Evolutionary conservation across 768 basidiomycete genomes (phyloP).

Genomic region (Mycena polygramma): DNA sequence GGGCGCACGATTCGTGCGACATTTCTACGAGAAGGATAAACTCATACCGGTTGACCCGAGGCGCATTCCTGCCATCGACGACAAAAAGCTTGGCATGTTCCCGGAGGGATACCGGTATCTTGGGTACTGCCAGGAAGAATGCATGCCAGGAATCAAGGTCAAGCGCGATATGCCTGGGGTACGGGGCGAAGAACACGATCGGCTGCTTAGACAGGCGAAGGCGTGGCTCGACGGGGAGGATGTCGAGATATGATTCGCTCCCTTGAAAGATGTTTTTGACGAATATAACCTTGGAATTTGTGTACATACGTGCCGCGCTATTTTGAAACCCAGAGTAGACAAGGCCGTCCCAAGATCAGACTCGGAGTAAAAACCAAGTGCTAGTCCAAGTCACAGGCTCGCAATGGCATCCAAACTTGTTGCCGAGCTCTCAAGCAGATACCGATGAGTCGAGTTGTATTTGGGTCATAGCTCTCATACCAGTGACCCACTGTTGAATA

Average conservation of each 20-base stretch:
- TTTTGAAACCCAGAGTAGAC: too few species aligned
- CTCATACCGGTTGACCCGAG: slow-evolving; percentile 41
- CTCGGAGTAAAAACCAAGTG: too few species aligned
- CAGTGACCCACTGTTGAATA: too few species aligned
- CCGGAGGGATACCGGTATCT: slow-evolving; percentile 40
- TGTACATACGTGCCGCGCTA: too few species aligned
- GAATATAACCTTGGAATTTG: too few species aligned
- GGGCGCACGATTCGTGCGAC: slow-evolving; percentile 41
- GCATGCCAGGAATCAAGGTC: slow-evolving; percentile 40
- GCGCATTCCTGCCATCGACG: slow-evolving; percentile 37
- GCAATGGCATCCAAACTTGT: too few species aligned
- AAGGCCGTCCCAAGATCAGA: too few species aligned
- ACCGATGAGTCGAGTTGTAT: too few species aligned
- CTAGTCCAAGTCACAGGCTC: too few species aligned
- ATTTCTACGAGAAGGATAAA: slow-evolving; percentile 44
- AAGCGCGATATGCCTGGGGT: slow-evolving; percentile 42
- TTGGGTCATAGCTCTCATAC: too few species aligned
- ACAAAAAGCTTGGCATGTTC: slow-evolving; percentile 33
- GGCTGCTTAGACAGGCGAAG: slow-evolving; percentile 37
- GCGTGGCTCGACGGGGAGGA: slow-evolving; percentile 40
- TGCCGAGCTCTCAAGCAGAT: too few species aligned
- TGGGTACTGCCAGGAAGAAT: slow-evolving; percentile 41
- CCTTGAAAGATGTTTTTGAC: too few species aligned
- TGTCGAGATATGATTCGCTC: slow-evolving; percentile 28
- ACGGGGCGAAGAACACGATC: slow-evolving; percentile 40